Evolutionary conservation across 345 rosid genomes (phyloP).

Genomic region (Leavenworthia alabamica): DNA sequence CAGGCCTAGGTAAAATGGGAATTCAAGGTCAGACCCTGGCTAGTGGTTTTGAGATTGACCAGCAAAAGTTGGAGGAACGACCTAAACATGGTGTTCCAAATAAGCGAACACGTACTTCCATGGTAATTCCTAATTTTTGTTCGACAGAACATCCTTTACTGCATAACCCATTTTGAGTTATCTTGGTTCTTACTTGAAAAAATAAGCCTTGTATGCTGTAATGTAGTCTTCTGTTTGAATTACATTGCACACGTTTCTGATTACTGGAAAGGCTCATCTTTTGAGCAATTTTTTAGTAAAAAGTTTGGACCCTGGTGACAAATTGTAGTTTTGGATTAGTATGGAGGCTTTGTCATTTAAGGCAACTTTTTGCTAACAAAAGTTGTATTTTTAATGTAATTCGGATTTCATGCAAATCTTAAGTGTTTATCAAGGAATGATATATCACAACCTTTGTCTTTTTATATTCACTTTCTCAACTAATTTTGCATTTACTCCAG

Average conservation of each 20-base stretch:
- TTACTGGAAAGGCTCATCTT: background rate
- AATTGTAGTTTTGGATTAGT: background rate
- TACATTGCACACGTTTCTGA: background rate
- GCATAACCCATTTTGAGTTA: background rate
- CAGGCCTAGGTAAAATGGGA: constrained; percentile 64
- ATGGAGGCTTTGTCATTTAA: background rate
- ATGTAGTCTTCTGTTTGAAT: background rate
- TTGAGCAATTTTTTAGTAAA: constrained; percentile 14
- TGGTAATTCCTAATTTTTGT: constrained; percentile 39
- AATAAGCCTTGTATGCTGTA: background rate
- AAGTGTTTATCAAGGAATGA: constrained; percentile 4
- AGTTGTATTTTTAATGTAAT: background rate
- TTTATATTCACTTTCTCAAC: background rate
- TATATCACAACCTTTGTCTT: background rate
- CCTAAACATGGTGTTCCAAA: constrained; percentile 58
- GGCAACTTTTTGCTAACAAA: constrained; percentile 1
- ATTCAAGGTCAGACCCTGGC: constrained; percentile 49
- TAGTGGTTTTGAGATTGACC: constrained; percentile 66
- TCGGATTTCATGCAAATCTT: constrained; percentile 1
- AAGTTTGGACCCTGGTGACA: background rate
- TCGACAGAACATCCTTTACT: background rate
- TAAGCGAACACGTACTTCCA: constrained; percentile 88
- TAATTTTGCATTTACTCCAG: background rate
- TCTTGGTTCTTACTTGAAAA: background rate
- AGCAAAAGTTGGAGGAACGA: constrained; percentile 67